phyloP scores from a whole-genome alignment of 768 basidiomycete genomes.

The Tephrocybe sp. region DNA sequence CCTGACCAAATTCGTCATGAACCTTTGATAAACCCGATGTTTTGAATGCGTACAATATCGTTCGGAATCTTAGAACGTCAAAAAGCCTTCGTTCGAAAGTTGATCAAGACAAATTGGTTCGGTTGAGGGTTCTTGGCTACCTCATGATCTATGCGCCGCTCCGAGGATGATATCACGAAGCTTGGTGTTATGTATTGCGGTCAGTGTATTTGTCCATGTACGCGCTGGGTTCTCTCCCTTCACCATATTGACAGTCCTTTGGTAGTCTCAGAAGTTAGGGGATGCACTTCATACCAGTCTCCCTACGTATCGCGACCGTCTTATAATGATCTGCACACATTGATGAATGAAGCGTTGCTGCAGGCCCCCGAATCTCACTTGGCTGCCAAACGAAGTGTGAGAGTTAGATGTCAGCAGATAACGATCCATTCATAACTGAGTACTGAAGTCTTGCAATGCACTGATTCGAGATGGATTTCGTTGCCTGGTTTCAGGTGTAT shows the following conservation, averaged over 20 bases:
- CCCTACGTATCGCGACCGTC: background rate
- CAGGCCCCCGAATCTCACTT: slow-evolving; percentile 1
- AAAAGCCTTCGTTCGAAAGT: background rate
- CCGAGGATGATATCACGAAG: background rate
- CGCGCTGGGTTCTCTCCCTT: background rate
- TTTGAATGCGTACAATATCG: background rate
- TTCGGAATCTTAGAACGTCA: background rate
- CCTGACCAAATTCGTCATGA: too few species aligned
- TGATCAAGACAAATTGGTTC: background rate
- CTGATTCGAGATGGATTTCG: slow-evolving; percentile 30
- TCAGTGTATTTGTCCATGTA: background rate
- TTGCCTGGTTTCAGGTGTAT: slow-evolving; percentile 26
- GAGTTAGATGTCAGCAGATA: background rate
- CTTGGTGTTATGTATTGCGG: background rate
- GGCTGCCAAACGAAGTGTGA: slow-evolving; percentile 8
- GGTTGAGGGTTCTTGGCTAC: slow-evolving; percentile 4
- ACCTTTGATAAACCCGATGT: background rate
- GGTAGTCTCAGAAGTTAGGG: background rate
- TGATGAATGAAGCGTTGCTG: slow-evolving; percentile 3
- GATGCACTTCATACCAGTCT: background rate
- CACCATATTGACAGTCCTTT: background rate
- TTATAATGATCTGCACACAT: background rate
- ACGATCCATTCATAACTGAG: background rate
- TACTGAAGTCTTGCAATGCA: slow-evolving; percentile 22
- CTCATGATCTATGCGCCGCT: slow-evolving; percentile 2